Conservation (phyloP, 345 rosid genomes). For the Sisymbrium altissimum region DNA sequence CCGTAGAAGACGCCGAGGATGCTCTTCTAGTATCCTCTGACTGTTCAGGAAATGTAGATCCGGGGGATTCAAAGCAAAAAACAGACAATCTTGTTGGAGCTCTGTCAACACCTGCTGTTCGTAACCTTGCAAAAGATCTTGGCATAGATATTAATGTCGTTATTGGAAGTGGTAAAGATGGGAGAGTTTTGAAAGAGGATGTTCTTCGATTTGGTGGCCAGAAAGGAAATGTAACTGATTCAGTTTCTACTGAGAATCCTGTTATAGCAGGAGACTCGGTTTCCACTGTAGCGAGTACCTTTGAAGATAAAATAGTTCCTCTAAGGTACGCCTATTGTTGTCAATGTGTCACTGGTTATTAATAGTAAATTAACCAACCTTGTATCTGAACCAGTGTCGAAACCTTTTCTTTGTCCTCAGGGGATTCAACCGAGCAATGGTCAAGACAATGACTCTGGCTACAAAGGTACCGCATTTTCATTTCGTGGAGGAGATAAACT, state of each 20-base stretch:
- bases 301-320: slow-evolving; percentile 58
- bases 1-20: slow-evolving; percentile 41
- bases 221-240: slow-evolving; percentile 41
- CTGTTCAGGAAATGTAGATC: slow-evolving; percentile 15
- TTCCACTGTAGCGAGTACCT: slow-evolving; percentile 25
- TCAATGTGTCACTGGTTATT: neutral
- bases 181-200: slow-evolving; percentile 82
- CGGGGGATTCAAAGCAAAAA: slow-evolving; percentile 26
- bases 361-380: neutral
- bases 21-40: slow-evolving; percentile 29
- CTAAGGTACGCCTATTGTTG: slow-evolving; percentile 48
- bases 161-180: slow-evolving; percentile 66
- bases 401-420: slow-evolving; percentile 36
- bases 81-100: slow-evolving; percentile 42
- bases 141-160: slow-evolving; percentile 57
- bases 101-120: slow-evolving; percentile 75
- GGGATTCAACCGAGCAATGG: slow-evolving; percentile 90
- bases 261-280: slow-evolving; percentile 29
- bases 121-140: slow-evolving; percentile 74
- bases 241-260: slow-evolving; percentile 26
- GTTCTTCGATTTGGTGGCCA: slow-evolving; percentile 51
- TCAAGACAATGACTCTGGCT: slow-evolving; percentile 89
- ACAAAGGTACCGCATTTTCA: slow-evolving; percentile 92
- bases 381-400: neutral
- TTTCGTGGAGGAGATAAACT: slow-evolving; percentile 87